Evolutionary conservation across 164 flowering plant species (phyloP), one percentile per base, ranked within the genome.

Genomic region (Platanus orientalis): DNA sequence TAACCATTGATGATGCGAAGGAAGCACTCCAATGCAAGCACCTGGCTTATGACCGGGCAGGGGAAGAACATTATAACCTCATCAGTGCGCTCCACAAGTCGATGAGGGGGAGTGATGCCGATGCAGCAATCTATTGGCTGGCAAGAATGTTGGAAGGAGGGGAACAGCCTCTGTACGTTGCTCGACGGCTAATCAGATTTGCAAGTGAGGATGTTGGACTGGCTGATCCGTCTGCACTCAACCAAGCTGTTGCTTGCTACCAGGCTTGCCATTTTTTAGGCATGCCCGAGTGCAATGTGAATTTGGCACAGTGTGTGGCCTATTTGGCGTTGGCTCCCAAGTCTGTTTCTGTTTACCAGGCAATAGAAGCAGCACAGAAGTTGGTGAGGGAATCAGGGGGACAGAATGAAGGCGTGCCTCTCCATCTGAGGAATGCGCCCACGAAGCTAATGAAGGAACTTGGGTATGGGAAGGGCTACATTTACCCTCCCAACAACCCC

Each of bases 61-160:
- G 97, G 27, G 97, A 92, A 26, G 86, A 92, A 61, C 97, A 92
- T 59, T 92, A 89, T 60, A 87, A 92, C 61, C 72, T 87, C 7
- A 89, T 89, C 27, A 88, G 95, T 53, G 98, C 95, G 0, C 80
- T 92, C 19, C 88, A 83, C 67, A 92, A 92, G 77, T 89, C 96
- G 0, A 89, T 92, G 95, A 75, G 98, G 24, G 98, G 96, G 21
- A 79, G 84, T 51, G 96, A 92, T 65, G 84, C 88, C 0, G 68
- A 88, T 74, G 98, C 96, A 1, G 60, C 96, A 2, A 83, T 92
- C 25, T 92, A 92, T 69, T 92, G 96, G 96, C 63, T 92, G 54
- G 96, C 81, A 0, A 83, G 98, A 73, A 87, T 89, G 98, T 58
- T 92, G 27, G 87, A 88, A 73, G 98, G 95, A 42, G 98, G 98